Conservation (phyloP, 192 early-diverging fungal species). For the Podila horticola region DNA sequence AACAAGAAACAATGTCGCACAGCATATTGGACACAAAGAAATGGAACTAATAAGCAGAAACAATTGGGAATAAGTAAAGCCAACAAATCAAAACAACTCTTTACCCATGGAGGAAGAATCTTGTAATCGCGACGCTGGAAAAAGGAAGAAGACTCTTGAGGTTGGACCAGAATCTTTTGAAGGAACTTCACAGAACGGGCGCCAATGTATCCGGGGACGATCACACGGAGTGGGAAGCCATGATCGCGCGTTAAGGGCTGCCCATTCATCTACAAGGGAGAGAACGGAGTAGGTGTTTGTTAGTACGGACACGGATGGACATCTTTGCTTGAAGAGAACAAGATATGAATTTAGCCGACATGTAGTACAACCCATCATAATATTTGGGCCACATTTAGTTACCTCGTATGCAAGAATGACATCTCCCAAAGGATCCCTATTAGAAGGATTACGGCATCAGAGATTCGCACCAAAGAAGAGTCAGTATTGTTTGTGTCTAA, state of each 20-base stretch:
- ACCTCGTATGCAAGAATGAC: slow-evolving; percentile 78
- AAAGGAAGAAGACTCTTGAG: slow-evolving; percentile 69
- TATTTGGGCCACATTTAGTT: not conserved
- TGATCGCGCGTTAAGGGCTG: slow-evolving; percentile 77
- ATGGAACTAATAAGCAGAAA: not conserved
- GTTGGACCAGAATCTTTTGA: slow-evolving; percentile 68
- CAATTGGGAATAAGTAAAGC: not conserved
- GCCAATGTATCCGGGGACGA: slow-evolving; percentile 90
- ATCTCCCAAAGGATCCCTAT: slow-evolving; percentile 63
- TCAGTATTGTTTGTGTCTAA: not conserved
- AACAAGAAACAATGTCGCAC: not conserved
- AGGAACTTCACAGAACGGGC: slow-evolving; percentile 92
- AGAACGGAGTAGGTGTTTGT: slow-evolving; percentile 46
- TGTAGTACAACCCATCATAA: no score
- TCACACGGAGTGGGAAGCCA: slow-evolving; percentile 84
- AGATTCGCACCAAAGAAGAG: not conserved
- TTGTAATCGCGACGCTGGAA: slow-evolving; percentile 87
- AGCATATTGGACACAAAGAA: no score
- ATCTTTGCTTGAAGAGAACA: no score
- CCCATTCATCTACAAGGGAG: slow-evolving; percentile 73
- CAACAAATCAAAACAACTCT: slow-evolving; percentile 1
- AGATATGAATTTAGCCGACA: no score
- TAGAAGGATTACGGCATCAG: not conserved
- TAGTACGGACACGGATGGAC: no score
- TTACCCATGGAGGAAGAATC: slow-evolving; percentile 79